phyloP scores from a whole-genome alignment of 371 early-diverging fungal genomes.

The Mucor circinelloides region DNA sequence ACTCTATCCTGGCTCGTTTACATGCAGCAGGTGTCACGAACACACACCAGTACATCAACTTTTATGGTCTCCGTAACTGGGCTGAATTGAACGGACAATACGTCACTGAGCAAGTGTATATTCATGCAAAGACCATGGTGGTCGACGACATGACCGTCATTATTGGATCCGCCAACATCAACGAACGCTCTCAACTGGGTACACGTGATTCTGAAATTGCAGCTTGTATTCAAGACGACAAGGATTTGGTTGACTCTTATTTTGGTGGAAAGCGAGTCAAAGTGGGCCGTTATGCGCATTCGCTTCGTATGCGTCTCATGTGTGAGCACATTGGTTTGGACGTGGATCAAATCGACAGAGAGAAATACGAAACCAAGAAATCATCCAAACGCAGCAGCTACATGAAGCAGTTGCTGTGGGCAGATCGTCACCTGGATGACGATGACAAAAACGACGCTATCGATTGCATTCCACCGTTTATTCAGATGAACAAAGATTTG shows the following conservation, averaged over 20 bases:
- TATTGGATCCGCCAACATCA: constrained; percentile 90
- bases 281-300: constrained; percentile 71
- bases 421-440: not conserved
- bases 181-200: constrained; percentile 81
- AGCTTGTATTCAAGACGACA: constrained; percentile 71
- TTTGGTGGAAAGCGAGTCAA: constrained; percentile 65
- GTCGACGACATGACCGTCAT: constrained; percentile 81
- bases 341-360: constrained; percentile 27
- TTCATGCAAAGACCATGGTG: constrained; percentile 85
- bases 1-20: constrained; percentile 65
- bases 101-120: constrained; percentile 85
- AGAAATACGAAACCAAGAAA: constrained; percentile 4
- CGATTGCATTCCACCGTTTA: constrained; percentile 20
- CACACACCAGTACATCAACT: constrained; percentile 64
- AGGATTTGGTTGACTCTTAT: constrained; percentile 51
- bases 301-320: constrained; percentile 72
- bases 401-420: constrained; percentile 7
- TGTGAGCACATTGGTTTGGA: constrained; percentile 80
- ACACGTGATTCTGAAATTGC: constrained; percentile 89
- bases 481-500: constrained; percentile 6
- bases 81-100: constrained; percentile 41
- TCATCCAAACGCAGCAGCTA: not conserved
- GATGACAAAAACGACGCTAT: not conserved
- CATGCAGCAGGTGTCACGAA: constrained; percentile 58
- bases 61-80: constrained; percentile 70